Evolutionary conservation across 139 green algal genomes (phyloP), one percentile per base, ranked within the genome.

Genomic region (Pycnococcus provasolii): DNA sequence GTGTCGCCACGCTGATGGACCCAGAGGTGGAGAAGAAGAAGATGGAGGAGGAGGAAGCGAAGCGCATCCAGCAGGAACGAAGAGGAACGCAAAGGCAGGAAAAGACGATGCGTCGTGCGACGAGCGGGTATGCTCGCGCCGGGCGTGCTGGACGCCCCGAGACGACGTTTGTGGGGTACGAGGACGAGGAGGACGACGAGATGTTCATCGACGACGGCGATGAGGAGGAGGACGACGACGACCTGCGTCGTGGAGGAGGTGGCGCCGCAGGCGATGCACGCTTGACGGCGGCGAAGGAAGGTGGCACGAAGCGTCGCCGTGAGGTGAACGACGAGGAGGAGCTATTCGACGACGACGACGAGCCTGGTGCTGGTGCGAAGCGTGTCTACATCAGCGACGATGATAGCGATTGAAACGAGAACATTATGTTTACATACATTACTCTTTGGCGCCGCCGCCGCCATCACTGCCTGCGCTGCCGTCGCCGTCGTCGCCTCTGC

Each of bases 1-100:
- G 48, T 15, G 11, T 46, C 57, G 50, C 61, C 15, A 51, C 67
- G 40, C 7, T 48, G 57, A 53, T 51, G 42, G 67, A 67, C 46
- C 58, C 67, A 5, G 46, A 67, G 45, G 11, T 4, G 11, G 60
- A 66, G 55, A 67, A 74, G 45, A 45, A 45, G 2, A 52, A 50
- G 44, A 15, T 8, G 58, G 45, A 62, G 11, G 50, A 48, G 45
- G n/a, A 50, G 58, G 60, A 60, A 44, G 67, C 61, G 45, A 39
- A 68, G 44, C 37, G 6, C 37, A 42, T 46, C 45, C 39, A 46
- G 46, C 43, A 73, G 37, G 4, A 58, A 8, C 15, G 26, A 50
- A 43, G 9, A 43, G 26, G 50, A 50, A 44, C 42, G 43, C 51
- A 58, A 48, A 71, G 62, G 52, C 53, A 66, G 51, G n/a, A 64